These are phyloP conservation scores for Aspergillus tanneri DNA, from an alignment of 2,329 filamentous ascomycete genomes.

Conservation along the genomic window DNA sequence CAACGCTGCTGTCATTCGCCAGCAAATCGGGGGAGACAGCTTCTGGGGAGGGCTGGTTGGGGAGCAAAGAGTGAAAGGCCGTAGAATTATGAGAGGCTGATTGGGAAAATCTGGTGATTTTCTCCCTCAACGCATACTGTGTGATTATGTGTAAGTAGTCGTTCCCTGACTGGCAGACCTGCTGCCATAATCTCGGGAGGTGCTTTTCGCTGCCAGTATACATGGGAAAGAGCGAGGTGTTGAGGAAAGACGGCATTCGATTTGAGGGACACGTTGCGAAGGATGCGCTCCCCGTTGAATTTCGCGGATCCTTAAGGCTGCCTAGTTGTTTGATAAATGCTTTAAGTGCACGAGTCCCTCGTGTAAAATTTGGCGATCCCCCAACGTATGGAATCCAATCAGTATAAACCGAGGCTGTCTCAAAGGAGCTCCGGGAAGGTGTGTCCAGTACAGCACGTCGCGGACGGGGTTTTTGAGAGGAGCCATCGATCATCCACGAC, in stretches of 20 bases:
- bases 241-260: constrained; percentile 13
- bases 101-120: neutral
- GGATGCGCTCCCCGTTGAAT: constrained; percentile 20
- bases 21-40: no score
- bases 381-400: constrained; percentile 17
- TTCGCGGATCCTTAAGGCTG: constrained; percentile 25
- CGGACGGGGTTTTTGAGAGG: constrained; percentile 10
- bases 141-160: constrained; percentile 14
- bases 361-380: constrained; percentile 27
- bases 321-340: constrained; percentile 32
- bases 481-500: constrained; percentile 17
- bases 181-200: constrained; percentile 30
- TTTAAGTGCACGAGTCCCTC: constrained; percentile 32
- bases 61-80: neutral
- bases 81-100: neutral
- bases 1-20: constrained; percentile 3
- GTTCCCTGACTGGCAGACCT: constrained; percentile 28
- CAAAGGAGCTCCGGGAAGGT: constrained; percentile 18
- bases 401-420: constrained; percentile 23
- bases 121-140: constrained; percentile 6
- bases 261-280: constrained; percentile 7
- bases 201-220: constrained; percentile 7
- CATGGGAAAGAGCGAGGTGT: constrained; percentile 14
- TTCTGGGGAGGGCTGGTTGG: neutral
- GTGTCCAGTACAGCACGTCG: constrained; percentile 14